Base-by-base conservation (phyloP, 2,329 filamentous ascomycete genomes). In the Venturia pyrina region DNA sequence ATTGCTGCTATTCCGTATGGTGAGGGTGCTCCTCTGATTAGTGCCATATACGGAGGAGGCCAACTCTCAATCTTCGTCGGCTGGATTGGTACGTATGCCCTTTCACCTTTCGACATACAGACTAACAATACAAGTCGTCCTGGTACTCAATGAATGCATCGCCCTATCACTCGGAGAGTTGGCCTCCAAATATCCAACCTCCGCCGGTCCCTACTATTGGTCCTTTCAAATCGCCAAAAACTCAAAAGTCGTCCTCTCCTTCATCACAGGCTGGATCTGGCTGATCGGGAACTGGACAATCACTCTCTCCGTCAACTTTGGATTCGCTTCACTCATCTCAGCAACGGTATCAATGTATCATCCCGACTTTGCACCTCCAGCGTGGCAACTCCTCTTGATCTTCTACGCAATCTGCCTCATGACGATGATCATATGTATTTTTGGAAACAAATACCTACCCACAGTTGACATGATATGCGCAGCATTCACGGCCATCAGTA, bases 1-100 rank as follows among this genome's bases (percentile, higher is more conserved):
- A 90, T 91, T 74, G 90, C 90, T 86, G 87, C 87, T 11, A 86
- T 87, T 11, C 86, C 86, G 0, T 89, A 87, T 69, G 87, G 87
- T 46, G 63, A 65, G 44, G 63, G 63, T 21, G 63, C 44, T 43
- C 63, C 63, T 40, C 28, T 65, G 63, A 65, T 65, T 17, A 34
- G 24, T 32, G 63, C 63, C 1, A 65, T 65, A n/a, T 65, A 65
- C n/a, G 63, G 63, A 40, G 63, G 63, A 10, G 63, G 63, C 15
- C 63, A 48, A 17, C 34, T 65, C 11, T 65, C 63, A 24, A 65
- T 65, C 50, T 65, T 65, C 53, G 48, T 65, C 19, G 63, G 63
- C 2, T 65, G 63, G 63, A 56, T 65, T 59, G 53, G 63, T 65
- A 46, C 48, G 63, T 65, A 1, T 7, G n/a, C 2, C 17, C 5